A percentile compares a stretch with the other conserved stretches of the same genome.
Evolutionary conservation across 2,329 filamentous ascomycete species (phyloP).

Genomic region (Pseudogymnoascus verrucosus): DNA sequence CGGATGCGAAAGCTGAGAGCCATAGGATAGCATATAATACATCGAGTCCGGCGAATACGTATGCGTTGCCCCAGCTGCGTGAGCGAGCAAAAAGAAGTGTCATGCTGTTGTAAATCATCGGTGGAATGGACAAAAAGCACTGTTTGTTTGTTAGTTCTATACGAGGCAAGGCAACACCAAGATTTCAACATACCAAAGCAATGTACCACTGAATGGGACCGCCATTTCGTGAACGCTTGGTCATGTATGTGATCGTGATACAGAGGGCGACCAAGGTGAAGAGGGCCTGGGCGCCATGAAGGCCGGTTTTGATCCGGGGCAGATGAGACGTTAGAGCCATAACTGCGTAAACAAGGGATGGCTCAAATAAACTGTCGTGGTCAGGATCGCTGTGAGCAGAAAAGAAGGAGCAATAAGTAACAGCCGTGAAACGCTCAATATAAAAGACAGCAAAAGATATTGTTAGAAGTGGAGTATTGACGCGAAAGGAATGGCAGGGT

Average conservation of each 20-base stretch:
- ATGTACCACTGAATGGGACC: constrained; percentile 53
- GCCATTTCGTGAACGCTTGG: constrained; percentile 44
- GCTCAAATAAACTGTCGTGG: background rate
- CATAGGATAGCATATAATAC: constrained; percentile 51
- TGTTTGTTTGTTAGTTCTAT: constrained; percentile 26
- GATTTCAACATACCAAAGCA: constrained; percentile 43
- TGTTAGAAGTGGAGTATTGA: background rate
- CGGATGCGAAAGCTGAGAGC: constrained; percentile 58
- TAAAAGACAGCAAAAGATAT: background rate
- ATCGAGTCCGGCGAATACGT: constrained; percentile 53
- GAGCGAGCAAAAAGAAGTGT: constrained; percentile 56
- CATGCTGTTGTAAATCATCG: constrained; percentile 58
- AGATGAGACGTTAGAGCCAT: constrained; percentile 5
- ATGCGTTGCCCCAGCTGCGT: constrained; percentile 51
- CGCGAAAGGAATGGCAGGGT: background rate
- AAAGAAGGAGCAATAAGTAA: background rate
- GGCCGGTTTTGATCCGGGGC: constrained; percentile 40
- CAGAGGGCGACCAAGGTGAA: constrained; percentile 49
- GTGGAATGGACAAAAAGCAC: constrained; percentile 58
- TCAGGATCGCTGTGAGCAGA: background rate
- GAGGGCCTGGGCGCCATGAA: constrained; percentile 49
- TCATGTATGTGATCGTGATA: constrained; percentile 51
- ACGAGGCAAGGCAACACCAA: background rate
- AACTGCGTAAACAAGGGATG: constrained; percentile 1
- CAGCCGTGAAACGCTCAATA: background rate